Evolutionary conservation across 2,329 filamentous ascomycete species (phyloP), one percentile per base, ranked within the genome.

Genomic region (Cercospora nicotianae): DNA sequence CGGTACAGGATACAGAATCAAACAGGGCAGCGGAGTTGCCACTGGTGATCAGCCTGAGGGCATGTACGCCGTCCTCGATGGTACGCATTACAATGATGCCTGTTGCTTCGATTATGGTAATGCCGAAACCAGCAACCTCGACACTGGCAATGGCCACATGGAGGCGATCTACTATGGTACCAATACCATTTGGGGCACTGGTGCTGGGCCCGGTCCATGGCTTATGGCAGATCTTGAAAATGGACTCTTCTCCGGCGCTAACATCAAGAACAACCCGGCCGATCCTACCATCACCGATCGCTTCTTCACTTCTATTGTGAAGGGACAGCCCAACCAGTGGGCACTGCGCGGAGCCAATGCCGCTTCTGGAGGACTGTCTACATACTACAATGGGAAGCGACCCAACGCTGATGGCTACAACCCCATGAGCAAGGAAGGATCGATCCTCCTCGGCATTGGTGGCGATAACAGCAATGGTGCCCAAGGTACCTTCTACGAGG

Each of bases 211-310:
- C 53, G 88, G 89, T 0, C 89, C 89, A 0, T 90, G 88, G 89
- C 75, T 90, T 72, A 90, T 90, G 87, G 88, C 87, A 0, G 89
- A 91, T 77, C 83, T 91, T 0, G 89, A 91, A 75, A 89, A 90
- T 69, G 86, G 87, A 3, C 79, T 91, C 2, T 90, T 90, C 79
- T 88, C 87, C 0, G 88, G 87, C 13, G 9, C 63, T 0, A 82
- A 75, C 67, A 28, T 81, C 1, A 75, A 73, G 1, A 76, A 83
- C 63, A 89, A 90, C 74, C 60, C 82, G 1, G 82, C 66, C 1
- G 82, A 89, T 71, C 86, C 86, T 6, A 82, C 85, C 0, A 80
- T 89, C 66, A 79, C 81, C 1, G 78, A 79, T 67, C 84, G 87
- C 0, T 90, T 90, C 75, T 69, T 88, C 61, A 89, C 84, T 4